phyloP scores from a whole-genome alignment of 208 protist genomes.

The Porcisia hertigi region DNA sequence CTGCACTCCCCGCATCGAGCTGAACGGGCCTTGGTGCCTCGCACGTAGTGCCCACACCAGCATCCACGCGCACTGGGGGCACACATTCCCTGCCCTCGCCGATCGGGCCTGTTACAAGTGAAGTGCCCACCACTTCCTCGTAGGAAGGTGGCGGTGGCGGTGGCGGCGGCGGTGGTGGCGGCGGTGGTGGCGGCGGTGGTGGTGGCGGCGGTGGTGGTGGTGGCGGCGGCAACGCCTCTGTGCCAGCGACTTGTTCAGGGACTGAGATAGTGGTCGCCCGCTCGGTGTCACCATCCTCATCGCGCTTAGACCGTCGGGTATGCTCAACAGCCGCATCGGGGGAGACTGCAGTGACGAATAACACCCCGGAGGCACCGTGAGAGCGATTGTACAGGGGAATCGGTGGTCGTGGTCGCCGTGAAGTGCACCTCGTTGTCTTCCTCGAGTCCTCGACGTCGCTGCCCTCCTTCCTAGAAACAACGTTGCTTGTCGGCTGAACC shows the following conservation, averaged over 20 bases:
- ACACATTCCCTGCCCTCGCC: not conserved
- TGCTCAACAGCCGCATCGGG: not conserved
- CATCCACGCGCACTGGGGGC: conserved; percentile 1
- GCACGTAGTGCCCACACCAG: conserved; percentile 17
- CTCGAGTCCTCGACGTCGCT: not conserved
- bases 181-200: too few species aligned
- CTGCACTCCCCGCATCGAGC: not conserved
- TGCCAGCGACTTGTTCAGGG: not conserved
- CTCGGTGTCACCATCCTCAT: not conserved
- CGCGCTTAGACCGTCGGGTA: not conserved
- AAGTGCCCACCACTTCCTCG: conserved; percentile 18
- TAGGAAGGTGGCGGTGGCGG: conserved; percentile 15
- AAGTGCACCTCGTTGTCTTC: not conserved
- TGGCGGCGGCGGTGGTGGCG: too few species aligned
- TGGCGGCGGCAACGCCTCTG: not conserved
- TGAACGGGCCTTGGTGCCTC: not conserved
- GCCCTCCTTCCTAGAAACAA: not conserved
- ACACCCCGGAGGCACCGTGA: not conserved
- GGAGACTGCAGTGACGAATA: not conserved
- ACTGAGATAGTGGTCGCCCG: not conserved
- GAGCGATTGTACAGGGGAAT: conserved; percentile 5
- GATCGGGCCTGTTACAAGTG: not conserved
- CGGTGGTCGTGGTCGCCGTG: not conserved
- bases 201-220: too few species aligned
- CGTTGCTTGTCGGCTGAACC: not conserved